These are phyloP conservation scores for Sparassis latifolia DNA, from an alignment of 1,284 basidiomycete species.

Conservation along the genomic window DNA sequence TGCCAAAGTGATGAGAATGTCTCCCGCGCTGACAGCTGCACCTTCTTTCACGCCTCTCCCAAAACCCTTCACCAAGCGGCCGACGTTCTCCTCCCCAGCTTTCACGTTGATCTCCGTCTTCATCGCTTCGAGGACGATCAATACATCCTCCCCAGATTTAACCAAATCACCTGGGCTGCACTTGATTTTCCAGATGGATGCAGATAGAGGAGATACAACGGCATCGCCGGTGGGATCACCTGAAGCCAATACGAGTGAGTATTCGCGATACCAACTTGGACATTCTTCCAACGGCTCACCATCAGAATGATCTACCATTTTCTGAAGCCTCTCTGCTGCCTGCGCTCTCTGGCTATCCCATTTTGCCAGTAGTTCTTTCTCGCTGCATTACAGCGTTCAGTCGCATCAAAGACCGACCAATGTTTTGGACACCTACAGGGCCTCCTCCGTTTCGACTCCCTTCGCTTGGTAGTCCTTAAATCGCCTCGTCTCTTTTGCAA, in stretches of 20 bases:
- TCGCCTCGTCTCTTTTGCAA: conserved; percentile 34
- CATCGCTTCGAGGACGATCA: conserved; percentile 67
- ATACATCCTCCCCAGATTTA: conserved; percentile 36
- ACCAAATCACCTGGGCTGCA: conserved; percentile 39
- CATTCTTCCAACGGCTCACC: neutral
- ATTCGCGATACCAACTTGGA: neutral
- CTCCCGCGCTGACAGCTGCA: conserved; percentile 36
- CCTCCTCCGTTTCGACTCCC: conserved; percentile 33
- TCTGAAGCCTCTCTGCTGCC: neutral
- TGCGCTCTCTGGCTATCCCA: conserved; percentile 6
- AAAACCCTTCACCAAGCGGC: conserved; percentile 35
- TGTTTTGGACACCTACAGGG: conserved; percentile 26
- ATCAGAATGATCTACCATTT: neutral
- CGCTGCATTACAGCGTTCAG: conserved; percentile 4
- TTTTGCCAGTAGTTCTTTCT: conserved; percentile 9
- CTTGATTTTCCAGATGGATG: conserved; percentile 53
- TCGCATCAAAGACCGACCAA: neutral
- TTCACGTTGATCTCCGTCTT: conserved; percentile 57
- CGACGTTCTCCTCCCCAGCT: conserved; percentile 40
- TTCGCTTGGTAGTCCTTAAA: conserved; percentile 37
- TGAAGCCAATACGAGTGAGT: neutral
- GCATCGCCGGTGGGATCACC: too few species aligned
- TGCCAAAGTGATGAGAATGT: conserved; percentile 33
- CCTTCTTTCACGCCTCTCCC: conserved; percentile 38
- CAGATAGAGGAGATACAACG: conserved; percentile 40